These are phyloP conservation scores for Afroboletus lepidellus DNA, from an alignment of 1,284 basidiomycete genomes.

Conservation along the genomic window DNA sequence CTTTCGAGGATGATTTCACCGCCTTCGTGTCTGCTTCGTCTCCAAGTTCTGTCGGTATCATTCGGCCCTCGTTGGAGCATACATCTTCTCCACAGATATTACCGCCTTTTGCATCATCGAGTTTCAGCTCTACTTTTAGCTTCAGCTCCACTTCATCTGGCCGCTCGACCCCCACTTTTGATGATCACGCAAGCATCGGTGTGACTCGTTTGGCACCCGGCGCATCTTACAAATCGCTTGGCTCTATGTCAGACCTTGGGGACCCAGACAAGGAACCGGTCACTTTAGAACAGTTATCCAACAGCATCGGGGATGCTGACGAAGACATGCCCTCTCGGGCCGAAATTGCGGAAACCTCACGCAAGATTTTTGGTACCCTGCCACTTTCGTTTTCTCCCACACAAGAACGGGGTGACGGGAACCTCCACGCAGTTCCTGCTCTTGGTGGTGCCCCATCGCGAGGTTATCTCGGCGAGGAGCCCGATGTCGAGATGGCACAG, in stretches of 20 bases:
- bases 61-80: constrained; percentile 3
- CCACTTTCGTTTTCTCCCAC: constrained; percentile 20
- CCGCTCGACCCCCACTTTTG: constrained; percentile 26
- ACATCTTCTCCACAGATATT: constrained; percentile 10
- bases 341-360: constrained; percentile 53
- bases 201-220: constrained; percentile 17
- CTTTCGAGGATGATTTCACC: constrained; percentile 79
- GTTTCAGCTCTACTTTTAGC: constrained; percentile 27
- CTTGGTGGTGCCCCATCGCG: background rate
- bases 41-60: constrained; percentile 3
- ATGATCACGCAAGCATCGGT: constrained; percentile 17
- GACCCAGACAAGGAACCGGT: constrained; percentile 28
- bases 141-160: constrained; percentile 21
- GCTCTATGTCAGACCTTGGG: constrained; percentile 49
- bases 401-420: constrained; percentile 10
- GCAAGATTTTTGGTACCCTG: constrained; percentile 51
- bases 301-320: constrained; percentile 31
- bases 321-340: constrained; percentile 46
- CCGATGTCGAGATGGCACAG: constrained; percentile 30
- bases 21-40: constrained; percentile 63
- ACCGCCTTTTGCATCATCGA: constrained; percentile 12
- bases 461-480: constrained; percentile 16
- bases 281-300: constrained; percentile 15
- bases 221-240: constrained; percentile 46
- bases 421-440: background rate